A percentile compares a stretch with the other conserved stretches of the same genome.
phyloP scores from a whole-genome alignment of 495 filamentous ascomycete species.

The Hyaloscypha bicolor region DNA sequence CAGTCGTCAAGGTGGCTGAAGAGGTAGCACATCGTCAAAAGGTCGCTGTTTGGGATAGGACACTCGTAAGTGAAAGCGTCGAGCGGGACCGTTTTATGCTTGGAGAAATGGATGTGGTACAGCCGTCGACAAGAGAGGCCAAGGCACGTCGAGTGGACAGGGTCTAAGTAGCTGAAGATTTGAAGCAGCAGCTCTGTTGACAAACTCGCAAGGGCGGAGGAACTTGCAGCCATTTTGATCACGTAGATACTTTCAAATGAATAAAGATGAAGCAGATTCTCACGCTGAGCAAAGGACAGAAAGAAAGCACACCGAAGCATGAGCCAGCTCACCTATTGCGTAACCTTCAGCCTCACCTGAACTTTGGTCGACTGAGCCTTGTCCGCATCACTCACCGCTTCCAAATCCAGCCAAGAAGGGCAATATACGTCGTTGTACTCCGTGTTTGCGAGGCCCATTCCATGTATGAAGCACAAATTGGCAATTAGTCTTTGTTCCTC shows the following conservation, averaged over 20 bases:
- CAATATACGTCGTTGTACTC: neutral
- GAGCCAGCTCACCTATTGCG: no score
- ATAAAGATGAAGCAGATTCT: neutral
- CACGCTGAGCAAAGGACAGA: neutral
- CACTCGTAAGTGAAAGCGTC: constrained; percentile 16
- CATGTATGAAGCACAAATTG: neutral
- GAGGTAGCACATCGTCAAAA: constrained; percentile 7
- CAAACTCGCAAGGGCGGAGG: neutral
- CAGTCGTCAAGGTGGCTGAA: constrained; percentile 6
- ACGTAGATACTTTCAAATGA: neutral
- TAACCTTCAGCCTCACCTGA: neutral
- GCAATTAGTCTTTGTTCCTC: neutral
- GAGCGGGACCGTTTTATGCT: constrained; percentile 5
- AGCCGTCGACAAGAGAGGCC: constrained; percentile 4
- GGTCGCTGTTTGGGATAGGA: neutral
- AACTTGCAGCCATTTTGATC: neutral
- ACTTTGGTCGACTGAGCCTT: neutral
- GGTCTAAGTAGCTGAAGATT: constrained; percentile 14
- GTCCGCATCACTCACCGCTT: neutral
- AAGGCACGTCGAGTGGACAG: constrained; percentile 14
- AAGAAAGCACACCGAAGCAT: neutral
- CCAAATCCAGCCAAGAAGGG: neutral
- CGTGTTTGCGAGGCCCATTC: no score
- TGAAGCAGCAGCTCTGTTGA: constrained; percentile 3
- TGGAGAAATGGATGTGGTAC: constrained; percentile 6